phyloP scores from a whole-genome alignment of 257 asterid species.

The Thymus quinquecostatus region DNA sequence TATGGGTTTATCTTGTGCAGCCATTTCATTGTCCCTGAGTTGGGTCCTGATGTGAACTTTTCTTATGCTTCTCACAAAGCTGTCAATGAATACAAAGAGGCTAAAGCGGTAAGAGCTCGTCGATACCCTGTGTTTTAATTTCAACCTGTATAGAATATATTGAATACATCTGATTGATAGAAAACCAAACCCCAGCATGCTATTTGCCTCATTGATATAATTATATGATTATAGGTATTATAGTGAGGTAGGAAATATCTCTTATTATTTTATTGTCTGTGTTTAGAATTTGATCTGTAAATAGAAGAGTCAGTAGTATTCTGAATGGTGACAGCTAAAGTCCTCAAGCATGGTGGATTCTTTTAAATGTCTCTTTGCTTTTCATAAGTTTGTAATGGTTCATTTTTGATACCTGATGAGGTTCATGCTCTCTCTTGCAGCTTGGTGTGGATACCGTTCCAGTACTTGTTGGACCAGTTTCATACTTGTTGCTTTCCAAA shows the following conservation, averaged over 20 bases:
- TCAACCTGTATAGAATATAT: no score
- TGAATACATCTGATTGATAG: constrained; percentile 5
- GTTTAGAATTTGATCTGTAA: not conserved
- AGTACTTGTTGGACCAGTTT: constrained; percentile 89
- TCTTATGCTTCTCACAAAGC: constrained; percentile 94
- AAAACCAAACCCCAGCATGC: constrained; percentile 5
- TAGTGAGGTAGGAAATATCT: not conserved
- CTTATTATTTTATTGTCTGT: not conserved
- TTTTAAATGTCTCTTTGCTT: constrained; percentile 8
- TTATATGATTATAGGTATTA: not conserved
- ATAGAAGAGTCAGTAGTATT: not conserved
- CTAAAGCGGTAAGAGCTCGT: constrained; percentile 65
- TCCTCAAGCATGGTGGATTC: no score
- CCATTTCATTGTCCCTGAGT: constrained; percentile 91
- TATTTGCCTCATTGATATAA: not conserved
- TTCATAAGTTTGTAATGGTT: constrained; percentile 1
- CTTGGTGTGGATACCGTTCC: constrained; percentile 92
- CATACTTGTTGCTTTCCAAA: constrained; percentile 43
- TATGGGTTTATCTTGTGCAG: constrained; percentile 44
- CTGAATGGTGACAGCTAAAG: not conserved
- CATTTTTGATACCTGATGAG: constrained; percentile 21
- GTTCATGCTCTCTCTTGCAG: constrained; percentile 46
- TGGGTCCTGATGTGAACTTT: constrained; percentile 87
- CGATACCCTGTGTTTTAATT: not conserved
- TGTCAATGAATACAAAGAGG: constrained; percentile 89